Evolutionary conservation across 345 rosid genomes (phyloP).

Genomic region (Isatis tinctoria): DNA sequence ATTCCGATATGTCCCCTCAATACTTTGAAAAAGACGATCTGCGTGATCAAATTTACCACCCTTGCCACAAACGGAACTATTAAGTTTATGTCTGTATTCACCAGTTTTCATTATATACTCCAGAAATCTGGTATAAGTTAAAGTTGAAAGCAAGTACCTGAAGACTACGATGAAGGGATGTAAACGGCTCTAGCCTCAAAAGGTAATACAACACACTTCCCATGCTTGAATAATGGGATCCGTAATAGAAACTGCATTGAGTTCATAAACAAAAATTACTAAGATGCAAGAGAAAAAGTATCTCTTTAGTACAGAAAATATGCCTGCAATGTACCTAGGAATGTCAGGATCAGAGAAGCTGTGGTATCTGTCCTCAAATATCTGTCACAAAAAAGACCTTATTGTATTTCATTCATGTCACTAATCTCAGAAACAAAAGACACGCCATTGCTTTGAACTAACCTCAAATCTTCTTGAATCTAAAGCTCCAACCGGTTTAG

Average conservation of each 20-base stretch:
- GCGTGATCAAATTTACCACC: slow-evolving; percentile 99
- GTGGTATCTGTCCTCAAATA: slow-evolving; percentile 87
- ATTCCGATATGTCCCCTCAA: slow-evolving; percentile 75
- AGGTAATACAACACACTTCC: slow-evolving; percentile 97
- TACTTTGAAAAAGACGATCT: slow-evolving; percentile 96
- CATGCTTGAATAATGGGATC: slow-evolving; percentile 99
- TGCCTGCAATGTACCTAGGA: slow-evolving; percentile 62
- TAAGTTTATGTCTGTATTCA: background rate
- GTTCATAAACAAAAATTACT: slow-evolving; percentile 22
- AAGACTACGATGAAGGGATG: slow-evolving; percentile 88
- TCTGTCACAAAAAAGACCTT: slow-evolving; percentile 41
- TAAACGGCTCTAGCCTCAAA: slow-evolving; percentile 92
- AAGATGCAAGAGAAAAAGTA: background rate
- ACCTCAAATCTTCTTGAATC: slow-evolving; percentile 92
- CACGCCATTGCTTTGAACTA: slow-evolving; percentile 26
- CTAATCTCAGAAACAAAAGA: background rate
- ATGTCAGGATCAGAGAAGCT: slow-evolving; percentile 97
- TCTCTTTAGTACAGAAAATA: slow-evolving; percentile 7
- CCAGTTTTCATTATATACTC: slow-evolving; percentile 1
- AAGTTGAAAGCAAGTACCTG: slow-evolving; percentile 55
- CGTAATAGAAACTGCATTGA: slow-evolving; percentile 84
- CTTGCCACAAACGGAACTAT: slow-evolving; percentile 38
- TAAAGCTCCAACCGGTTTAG: slow-evolving; percentile 96
- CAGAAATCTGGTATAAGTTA: background rate
- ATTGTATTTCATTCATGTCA: slow-evolving; percentile 11